Base-by-base conservation (phyloP, 805 yeast species). In the Lipomyces chichibuensis region DNA sequence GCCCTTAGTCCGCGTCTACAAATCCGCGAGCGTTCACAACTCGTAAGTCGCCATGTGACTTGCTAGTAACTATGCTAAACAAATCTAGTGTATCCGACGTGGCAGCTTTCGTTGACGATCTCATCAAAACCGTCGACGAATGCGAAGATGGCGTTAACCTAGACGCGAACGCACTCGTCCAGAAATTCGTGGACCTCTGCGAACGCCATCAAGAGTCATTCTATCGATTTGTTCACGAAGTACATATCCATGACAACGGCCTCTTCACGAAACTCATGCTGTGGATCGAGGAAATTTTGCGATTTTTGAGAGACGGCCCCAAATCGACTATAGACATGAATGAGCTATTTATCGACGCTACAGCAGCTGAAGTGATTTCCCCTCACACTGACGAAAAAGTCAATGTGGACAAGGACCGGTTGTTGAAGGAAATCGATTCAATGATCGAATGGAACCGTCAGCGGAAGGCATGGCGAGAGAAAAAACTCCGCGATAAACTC, bases 181-280 rank as follows among this genome's bases (percentile, higher is more conserved):
- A 87, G 69, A 83, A 84, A 55, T 84, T 94, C 52, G 85, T 89
- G 75, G 81, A 80, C 11, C 79, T 94, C 23, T 84, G 92, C 54
- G 87, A 87, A 55, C 84, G 85, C 35, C 96, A 93, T 76, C 90
- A 91, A 71, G 87, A 85, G 65, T 82, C 88, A 13, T 82, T 91
- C 59, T 91, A 91, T 81, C 80, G 80, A 62, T 95, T 94, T 74
- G 82, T 94, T 65, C 94, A 91, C 74, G 87, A 89, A 62, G 85
- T 92, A n/a, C 92, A 93, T 76, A 69, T 83, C n/a, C 86, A 90
- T 70, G 98, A 94, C 74, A 81, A 86, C 49, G 85, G 87, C 3
- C 79, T 94, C 4, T 94, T 94, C 78, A 86, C 87, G 60, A 87
- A 87, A 3, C 79, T 95, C 62, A 83, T 91, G 57, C 77, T 77